Percentiles rank a stretch among this genome's conserved stretches.
These are phyloP conservation scores for Camellia sinensis DNA, from an alignment of 148 eudicot species.

Conservation along the genomic window DNA sequence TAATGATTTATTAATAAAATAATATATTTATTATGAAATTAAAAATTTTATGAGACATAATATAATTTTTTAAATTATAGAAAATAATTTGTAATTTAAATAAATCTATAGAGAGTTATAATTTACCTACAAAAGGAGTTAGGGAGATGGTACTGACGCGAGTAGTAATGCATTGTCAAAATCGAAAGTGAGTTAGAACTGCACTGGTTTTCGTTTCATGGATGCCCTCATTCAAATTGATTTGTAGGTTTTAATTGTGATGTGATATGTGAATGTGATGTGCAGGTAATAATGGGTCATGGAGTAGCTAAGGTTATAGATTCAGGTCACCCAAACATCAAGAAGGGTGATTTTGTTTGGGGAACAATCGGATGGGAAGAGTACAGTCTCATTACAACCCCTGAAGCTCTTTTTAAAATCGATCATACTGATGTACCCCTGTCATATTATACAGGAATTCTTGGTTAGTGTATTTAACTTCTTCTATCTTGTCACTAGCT, in stretches of 20 bases:
- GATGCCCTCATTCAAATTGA: neutral
- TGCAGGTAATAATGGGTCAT: conserved; percentile 26
- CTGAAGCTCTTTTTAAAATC: conserved; percentile 31
- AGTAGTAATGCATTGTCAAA: too few relatives aligned
- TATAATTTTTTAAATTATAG: too few relatives aligned
- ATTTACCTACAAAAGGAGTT: too few relatives aligned
- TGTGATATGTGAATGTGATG: neutral
- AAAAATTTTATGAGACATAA: too few relatives aligned
- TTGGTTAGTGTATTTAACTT: conserved; percentile 21
- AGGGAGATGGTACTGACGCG: too few relatives aligned
- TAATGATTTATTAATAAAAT: too few relatives aligned
- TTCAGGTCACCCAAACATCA: conserved; percentile 30
- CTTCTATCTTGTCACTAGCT: neutral
- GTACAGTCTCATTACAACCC: conserved; percentile 25
- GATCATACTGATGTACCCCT: conserved; percentile 42
- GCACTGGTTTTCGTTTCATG: neutral
- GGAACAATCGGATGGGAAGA: conserved; percentile 43
- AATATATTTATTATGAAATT: too few relatives aligned
- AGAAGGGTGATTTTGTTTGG: conserved; percentile 44
- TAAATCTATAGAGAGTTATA: too few relatives aligned
- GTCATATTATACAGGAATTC: conserved; percentile 39
- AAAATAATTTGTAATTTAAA: too few relatives aligned
- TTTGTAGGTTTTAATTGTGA: neutral
- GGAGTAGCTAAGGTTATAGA: conserved; percentile 40
- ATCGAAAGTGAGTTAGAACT: too few relatives aligned